Conservation (phyloP, 768 basidiomycete species). For the Polyporus arcularius region DNA sequence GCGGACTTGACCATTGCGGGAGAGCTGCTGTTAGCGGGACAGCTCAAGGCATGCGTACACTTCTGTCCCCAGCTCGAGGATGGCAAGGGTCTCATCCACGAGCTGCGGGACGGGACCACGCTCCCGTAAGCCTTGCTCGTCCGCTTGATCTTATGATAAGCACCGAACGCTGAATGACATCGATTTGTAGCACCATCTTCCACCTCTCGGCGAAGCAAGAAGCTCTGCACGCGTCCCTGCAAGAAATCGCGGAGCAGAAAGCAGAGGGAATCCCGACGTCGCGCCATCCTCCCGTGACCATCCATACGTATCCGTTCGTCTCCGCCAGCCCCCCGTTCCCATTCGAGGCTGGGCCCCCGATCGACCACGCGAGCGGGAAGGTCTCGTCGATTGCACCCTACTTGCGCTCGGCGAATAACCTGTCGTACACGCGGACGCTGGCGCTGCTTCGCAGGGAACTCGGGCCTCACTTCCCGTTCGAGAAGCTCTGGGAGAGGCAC, state of each 20-base stretch:
- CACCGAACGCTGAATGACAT: not conserved
- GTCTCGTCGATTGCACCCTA: conserved; percentile 31
- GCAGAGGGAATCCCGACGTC: conserved; percentile 29
- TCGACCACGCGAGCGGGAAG: conserved; percentile 25
- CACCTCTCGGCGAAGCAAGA: conserved; percentile 42
- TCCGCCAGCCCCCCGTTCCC: conserved; percentile 40
- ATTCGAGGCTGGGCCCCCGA: conserved; percentile 34
- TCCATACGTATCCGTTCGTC: conserved; percentile 39
- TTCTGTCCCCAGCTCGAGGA: conserved; percentile 33
- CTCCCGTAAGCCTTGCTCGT: conserved; percentile 30
- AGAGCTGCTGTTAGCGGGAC: conserved; percentile 3
- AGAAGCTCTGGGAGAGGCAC: conserved; percentile 49
- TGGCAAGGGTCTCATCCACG: conserved; percentile 30
- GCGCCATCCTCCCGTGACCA: conserved; percentile 30
- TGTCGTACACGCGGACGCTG: conserved; percentile 42
- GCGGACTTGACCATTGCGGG: not conserved
- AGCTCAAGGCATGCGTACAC: conserved; percentile 36
- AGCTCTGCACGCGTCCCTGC: conserved; percentile 32
- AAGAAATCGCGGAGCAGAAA: conserved; percentile 27
- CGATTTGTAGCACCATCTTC: conserved; percentile 32
- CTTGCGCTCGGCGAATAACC: conserved; percentile 37
- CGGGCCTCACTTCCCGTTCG: conserved; percentile 47
- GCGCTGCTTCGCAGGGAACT: conserved; percentile 36
- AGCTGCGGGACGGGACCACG: conserved; percentile 23
- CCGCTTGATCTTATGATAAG: not conserved